Evolutionary conservation across 805 yeast genomes (phyloP).

Genomic region (Grigorovia jiainica): DNA sequence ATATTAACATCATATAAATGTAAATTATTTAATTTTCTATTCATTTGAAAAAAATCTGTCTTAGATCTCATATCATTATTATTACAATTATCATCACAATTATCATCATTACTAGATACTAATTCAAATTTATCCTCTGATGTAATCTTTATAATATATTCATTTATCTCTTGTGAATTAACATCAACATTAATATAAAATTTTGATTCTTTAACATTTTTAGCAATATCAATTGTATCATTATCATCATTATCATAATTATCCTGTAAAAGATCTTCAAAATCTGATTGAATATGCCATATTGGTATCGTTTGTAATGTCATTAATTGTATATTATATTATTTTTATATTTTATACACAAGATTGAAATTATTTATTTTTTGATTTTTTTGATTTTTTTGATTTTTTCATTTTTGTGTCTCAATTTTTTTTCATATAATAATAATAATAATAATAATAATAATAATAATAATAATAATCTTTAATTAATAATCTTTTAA

Average conservation of each 20-base stretch:
- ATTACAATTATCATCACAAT: constrained; percentile 8
- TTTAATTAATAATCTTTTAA: no score
- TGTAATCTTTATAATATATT: constrained; percentile 24
- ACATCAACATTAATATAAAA: constrained; percentile 38
- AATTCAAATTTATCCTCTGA: constrained; percentile 9
- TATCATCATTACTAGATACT: constrained; percentile 1
- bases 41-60: no score
- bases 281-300: constrained; percentile 36
- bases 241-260: constrained; percentile 17
- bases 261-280: constrained; percentile 36
- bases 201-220: constrained; percentile 15
- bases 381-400: no score
- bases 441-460: no score
- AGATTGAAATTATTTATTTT: no score
- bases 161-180: constrained; percentile 17
- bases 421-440: no score
- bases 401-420: no score
- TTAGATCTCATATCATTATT: no score
- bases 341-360: no score
- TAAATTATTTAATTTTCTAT: constrained; percentile 6
- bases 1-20: constrained; percentile 10
- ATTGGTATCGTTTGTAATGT: constrained; percentile 3
- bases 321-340: no score
- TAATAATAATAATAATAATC: no score
- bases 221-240: neutral